Conservation (phyloP, 2,329 filamentous ascomycete species). For the Fulvia fulva region DNA sequence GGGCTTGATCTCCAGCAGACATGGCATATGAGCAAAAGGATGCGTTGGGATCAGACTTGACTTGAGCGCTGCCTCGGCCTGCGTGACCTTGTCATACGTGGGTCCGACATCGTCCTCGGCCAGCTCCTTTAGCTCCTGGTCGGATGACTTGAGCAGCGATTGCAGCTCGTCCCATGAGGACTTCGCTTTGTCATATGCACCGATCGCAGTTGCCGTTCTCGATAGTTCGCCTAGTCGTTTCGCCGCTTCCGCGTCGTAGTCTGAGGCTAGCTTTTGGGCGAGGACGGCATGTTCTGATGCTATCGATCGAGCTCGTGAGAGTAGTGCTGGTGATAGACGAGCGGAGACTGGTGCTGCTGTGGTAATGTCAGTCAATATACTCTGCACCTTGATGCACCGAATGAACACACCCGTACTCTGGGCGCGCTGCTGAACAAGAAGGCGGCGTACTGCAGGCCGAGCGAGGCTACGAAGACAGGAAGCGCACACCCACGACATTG, state of each 20-base stretch:
- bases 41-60: slow-evolving; percentile 79
- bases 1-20: slow-evolving; percentile 85
- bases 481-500: slow-evolving; percentile 12
- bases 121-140: slow-evolving; percentile 56
- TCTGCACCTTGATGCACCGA: no score
- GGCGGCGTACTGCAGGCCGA: slow-evolving; percentile 1
- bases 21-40: slow-evolving; percentile 84
- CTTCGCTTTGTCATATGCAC: slow-evolving; percentile 56
- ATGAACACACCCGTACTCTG: slow-evolving; percentile 18
- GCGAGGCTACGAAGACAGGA: slow-evolving; percentile 11
- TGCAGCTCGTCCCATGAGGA: slow-evolving; percentile 66
- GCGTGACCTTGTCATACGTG: slow-evolving; percentile 59
- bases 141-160: slow-evolving; percentile 59
- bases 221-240: slow-evolving; percentile 57
- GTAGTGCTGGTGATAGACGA: slow-evolving; percentile 51
- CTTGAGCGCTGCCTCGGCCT: slow-evolving; percentile 65
- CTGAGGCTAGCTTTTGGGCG: slow-evolving; percentile 48
- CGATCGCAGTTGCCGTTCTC: slow-evolving; percentile 49
- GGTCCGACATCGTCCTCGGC: slow-evolving; percentile 66
- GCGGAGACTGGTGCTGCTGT: slow-evolving; percentile 17
- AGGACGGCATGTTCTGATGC: slow-evolving; percentile 54
- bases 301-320: slow-evolving; percentile 53
- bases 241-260: slow-evolving; percentile 54
- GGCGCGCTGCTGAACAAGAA: slow-evolving; percentile 11
- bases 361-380: not conserved